Conservation (phyloP, 1,284 basidiomycete genomes). For the Ustilago shanxiensis region DNA sequence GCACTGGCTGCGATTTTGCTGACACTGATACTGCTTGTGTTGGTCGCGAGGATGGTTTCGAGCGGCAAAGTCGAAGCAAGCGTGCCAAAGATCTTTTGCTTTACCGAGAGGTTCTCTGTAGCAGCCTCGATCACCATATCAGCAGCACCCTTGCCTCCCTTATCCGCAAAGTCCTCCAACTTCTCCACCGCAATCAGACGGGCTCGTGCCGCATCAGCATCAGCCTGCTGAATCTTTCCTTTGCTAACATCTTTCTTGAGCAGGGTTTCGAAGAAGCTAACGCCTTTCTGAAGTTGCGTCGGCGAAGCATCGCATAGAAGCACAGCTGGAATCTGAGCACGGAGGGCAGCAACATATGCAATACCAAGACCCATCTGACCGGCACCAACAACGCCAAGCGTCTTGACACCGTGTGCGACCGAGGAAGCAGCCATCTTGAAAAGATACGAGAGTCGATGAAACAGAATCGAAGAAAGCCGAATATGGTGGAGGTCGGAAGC, state of each 20-base stretch:
- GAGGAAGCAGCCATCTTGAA: constrained; percentile 22
- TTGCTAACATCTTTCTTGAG: constrained; percentile 90
- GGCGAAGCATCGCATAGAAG: constrained; percentile 52
- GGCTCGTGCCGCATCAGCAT: constrained; percentile 79
- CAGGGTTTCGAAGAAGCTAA: constrained; percentile 78
- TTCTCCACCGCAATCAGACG: constrained; percentile 43
- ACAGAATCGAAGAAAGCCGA: neutral
- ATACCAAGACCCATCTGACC: constrained; percentile 76
- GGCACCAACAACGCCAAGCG: constrained; percentile 59
- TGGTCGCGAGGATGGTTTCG: constrained; percentile 86
- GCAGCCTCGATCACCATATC: constrained; percentile 95
- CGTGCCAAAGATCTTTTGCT: constrained; percentile 81
- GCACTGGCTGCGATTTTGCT: constrained; percentile 85
- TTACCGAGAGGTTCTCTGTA: constrained; percentile 85
- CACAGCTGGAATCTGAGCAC: constrained; percentile 48
- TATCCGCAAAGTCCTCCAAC: constrained; percentile 48
- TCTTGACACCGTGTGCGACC: constrained; percentile 58
- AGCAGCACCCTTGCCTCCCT: constrained; percentile 76
- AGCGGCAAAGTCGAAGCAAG: constrained; percentile 80
- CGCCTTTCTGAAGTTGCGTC: constrained; percentile 79
- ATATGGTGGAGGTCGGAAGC: neutral
- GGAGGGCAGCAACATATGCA: constrained; percentile 80
- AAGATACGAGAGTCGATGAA: too few species aligned
- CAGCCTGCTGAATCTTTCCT: constrained; percentile 78
- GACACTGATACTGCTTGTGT: constrained; percentile 94